Evolutionary conservation across 257 asterid genomes (phyloP).

Genomic region (Lycium barbarum): DNA sequence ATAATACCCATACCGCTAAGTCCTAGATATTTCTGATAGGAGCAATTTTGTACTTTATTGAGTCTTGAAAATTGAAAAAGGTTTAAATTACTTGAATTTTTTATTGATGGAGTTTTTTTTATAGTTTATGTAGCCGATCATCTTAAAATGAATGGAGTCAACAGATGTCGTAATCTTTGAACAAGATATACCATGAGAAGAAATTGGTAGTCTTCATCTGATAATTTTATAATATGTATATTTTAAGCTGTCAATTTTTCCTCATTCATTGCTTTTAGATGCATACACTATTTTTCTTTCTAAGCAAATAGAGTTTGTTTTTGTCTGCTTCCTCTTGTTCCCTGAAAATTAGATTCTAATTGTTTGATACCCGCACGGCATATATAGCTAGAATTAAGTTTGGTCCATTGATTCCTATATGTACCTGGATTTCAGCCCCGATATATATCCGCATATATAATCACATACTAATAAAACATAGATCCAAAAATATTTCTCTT

Average conservation of each 20-base stretch:
- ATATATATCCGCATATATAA: constrained; percentile 1
- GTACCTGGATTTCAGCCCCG: not conserved
- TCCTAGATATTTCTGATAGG: too few species aligned
- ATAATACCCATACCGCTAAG: too few species aligned
- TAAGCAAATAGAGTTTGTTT: not conserved
- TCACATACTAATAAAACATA: not conserved
- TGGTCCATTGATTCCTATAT: not conserved
- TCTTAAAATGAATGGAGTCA: not conserved
- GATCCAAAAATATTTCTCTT: not conserved
- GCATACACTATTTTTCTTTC: not conserved
- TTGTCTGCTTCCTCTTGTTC: not conserved
- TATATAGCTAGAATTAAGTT: not conserved
- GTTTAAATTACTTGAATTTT: not conserved
- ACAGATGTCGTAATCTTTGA: not conserved
- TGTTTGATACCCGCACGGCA: constrained; percentile 14
- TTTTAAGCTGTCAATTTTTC: not conserved
- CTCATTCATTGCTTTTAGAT: not conserved
- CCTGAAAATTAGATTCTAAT: not conserved
- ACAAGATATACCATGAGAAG: not conserved
- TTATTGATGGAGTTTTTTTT: not conserved
- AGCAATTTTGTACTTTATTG: too few species aligned
- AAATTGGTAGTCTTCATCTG: not conserved
- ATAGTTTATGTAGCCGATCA: not conserved
- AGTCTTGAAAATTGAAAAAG: not conserved
- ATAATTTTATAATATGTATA: not conserved